Percentiles rank a stretch among this genome's conserved stretches.
Evolutionary conservation across 2,329 filamentous ascomycete genomes (phyloP).

Genomic region (Diaporthe citrichinensis): DNA sequence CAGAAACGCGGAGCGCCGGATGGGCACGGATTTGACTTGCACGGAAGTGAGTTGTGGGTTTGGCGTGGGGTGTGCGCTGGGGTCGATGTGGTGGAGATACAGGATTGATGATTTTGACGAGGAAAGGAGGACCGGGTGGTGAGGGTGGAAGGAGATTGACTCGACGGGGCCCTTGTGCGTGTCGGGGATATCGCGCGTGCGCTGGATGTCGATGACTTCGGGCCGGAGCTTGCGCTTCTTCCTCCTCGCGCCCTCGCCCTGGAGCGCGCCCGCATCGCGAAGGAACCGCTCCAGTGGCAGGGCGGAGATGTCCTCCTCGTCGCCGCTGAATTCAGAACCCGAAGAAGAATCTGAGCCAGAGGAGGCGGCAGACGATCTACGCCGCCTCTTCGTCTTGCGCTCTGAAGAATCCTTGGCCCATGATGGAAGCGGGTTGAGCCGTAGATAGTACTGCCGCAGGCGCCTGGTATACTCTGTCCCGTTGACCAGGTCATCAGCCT

Average conservation of each 20-base stretch:
- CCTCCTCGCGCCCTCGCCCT: constrained; percentile 59
- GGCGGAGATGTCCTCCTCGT: constrained; percentile 73
- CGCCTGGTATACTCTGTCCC: constrained; percentile 88
- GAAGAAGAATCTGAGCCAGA: constrained; percentile 51
- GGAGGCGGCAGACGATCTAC: constrained; percentile 65
- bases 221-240: constrained; percentile 83
- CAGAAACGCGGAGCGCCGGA: constrained; percentile 87
- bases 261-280: constrained; percentile 79
- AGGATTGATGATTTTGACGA: constrained; percentile 88
- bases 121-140: constrained; percentile 89
- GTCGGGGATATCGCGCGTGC: constrained; percentile 87
- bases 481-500: constrained; percentile 87
- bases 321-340: constrained; percentile 49
- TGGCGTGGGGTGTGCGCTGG: constrained; percentile 79
- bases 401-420: constrained; percentile 68
- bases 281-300: constrained; percentile 86
- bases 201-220: constrained; percentile 91
- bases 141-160: constrained; percentile 90
- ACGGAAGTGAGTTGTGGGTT: constrained; percentile 93
- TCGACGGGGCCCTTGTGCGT: constrained; percentile 84
- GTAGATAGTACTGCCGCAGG: constrained; percentile 82
- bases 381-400: constrained; percentile 64
- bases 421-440: constrained; percentile 70
- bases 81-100: constrained; percentile 90
- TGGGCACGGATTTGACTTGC: constrained; percentile 86